Evolutionary conservation across 768 basidiomycete species (phyloP), one percentile per base, ranked within the genome.

Genomic region (Trametes cinnabarina): DNA sequence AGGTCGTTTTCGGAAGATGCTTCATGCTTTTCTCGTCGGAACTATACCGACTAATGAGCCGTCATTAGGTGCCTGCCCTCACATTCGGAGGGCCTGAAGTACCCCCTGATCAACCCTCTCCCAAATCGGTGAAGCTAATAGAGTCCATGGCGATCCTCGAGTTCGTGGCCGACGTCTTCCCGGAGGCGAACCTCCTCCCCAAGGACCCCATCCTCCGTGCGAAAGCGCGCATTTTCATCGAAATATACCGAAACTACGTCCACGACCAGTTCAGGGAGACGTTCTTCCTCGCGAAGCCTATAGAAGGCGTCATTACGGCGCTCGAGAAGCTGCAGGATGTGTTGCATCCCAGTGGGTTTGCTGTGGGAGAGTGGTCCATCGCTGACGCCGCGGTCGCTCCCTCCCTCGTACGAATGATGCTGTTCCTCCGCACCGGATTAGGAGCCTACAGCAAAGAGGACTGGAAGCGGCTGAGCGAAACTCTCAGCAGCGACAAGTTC

Each of bases 111-210:
- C 63, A 75, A 1, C 86, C 87, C 0, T 84, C 85, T 2, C 76
- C 80, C 0, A 81, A 83, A 34, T 84, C 84, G 3, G 62, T 70
- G 51, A 87, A 87, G 66, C 66, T 88, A 60, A 73, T 81, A 6
- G 87, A 88, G 65, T 87, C 85, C 3, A 79, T 82, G 32, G 72
- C 86, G 32, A 79, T 87, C 46, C 72, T 87, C 47, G 85, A 88
- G 66, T 83, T 88, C 70, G 67, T 87, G 51, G 83, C 83, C 8
- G 86, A 87, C 66, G 69, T 85, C 48, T 80, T 74, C 65, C 78
- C 80, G 1, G 67, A 75, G 40, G 74, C 78, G n/a, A 43, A 62
- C 22, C 73, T 86, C 34, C 75, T 84, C 4, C 86, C 86, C 2
- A 66, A 70, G 7, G 80, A 84, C 65, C 82, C 82, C 0, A 74